phyloP scores from a whole-genome alignment of 768 basidiomycete species.

The Suillus placidus region DNA sequence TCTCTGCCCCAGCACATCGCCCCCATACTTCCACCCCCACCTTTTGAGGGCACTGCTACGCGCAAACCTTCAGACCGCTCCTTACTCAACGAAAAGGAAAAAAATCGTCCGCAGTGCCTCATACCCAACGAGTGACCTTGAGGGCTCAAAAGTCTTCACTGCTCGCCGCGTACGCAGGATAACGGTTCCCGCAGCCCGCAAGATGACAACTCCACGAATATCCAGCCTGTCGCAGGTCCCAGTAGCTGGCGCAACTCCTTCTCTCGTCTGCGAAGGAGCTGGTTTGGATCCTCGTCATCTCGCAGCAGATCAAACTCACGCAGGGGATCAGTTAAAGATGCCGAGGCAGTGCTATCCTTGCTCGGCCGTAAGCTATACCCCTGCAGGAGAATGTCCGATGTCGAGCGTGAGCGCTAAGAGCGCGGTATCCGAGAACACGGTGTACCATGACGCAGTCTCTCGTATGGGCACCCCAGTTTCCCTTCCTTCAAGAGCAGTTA shows the following conservation, averaged over 20 bases:
- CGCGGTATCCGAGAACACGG: slow-evolving; percentile 52
- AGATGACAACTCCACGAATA: slow-evolving; percentile 21
- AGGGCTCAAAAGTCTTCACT: slow-evolving; percentile 36
- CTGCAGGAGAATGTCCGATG: slow-evolving; percentile 52
- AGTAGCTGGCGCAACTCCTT: too few species aligned
- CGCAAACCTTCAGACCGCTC: slow-evolving; percentile 24
- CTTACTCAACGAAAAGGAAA: slow-evolving; percentile 34
- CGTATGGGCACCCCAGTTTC: slow-evolving; percentile 44
- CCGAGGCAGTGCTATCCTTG: slow-evolving; percentile 47
- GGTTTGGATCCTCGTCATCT: slow-evolving; percentile 35
- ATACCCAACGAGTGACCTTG: slow-evolving; percentile 36
- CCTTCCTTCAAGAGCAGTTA: slow-evolving; percentile 48
- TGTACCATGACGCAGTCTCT: slow-evolving; percentile 66
- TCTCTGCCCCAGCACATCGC: slow-evolving; percentile 31
- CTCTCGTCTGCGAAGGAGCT: too few species aligned
- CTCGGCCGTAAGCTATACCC: slow-evolving; percentile 40
- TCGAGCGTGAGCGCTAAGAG: slow-evolving; percentile 62
- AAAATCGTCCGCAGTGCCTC: slow-evolving; percentile 36
- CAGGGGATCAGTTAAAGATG: slow-evolving; percentile 42
- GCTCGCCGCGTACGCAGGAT: slow-evolving; percentile 43
- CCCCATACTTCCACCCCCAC: slow-evolving; percentile 43
- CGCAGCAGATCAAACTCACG: slow-evolving; percentile 30
- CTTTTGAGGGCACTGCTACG: slow-evolving; percentile 35
- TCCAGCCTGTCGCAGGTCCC: too few species aligned
- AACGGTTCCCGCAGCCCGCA: slow-evolving; percentile 29